Conservation (phyloP, 208 protist genomes). For the Crithidia sp. region DNA sequence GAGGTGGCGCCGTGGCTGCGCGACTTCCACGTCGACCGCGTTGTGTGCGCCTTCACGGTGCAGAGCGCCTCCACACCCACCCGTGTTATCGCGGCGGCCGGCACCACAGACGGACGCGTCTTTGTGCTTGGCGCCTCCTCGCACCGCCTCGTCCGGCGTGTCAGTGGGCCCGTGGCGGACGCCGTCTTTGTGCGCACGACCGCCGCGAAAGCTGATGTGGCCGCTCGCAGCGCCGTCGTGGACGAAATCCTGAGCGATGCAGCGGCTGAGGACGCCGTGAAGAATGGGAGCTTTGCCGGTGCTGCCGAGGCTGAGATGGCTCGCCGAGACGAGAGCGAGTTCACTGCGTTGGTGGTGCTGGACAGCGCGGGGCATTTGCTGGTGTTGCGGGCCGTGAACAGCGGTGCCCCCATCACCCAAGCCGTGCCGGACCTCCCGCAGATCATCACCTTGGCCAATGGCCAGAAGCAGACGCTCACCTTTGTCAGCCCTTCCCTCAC, state of each 20-base stretch:
- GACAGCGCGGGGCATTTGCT: slow-evolving; percentile 71
- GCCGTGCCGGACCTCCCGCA: slow-evolving; percentile 70
- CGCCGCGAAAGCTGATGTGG: slow-evolving; percentile 1
- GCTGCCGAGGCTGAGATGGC: slow-evolving; percentile 11
- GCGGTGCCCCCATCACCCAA: slow-evolving; percentile 33
- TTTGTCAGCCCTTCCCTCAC: slow-evolving; percentile 22
- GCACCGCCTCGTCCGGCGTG: slow-evolving; percentile 40
- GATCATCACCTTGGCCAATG: slow-evolving; percentile 48
- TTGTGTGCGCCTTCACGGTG: slow-evolving; percentile 65
- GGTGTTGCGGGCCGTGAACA: slow-evolving; percentile 58
- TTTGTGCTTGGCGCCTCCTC: slow-evolving; percentile 41
- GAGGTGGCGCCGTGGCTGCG: slow-evolving; percentile 54
- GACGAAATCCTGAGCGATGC: slow-evolving; percentile 40
- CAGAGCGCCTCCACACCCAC: slow-evolving; percentile 28
- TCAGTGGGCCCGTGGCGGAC: slow-evolving; percentile 78
- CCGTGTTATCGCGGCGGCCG: slow-evolving; percentile 51
- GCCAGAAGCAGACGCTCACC: slow-evolving; percentile 17
- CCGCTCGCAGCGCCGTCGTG: slow-evolving; percentile 36
- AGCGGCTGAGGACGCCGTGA: slow-evolving; percentile 9
- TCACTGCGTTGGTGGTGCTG: slow-evolving; percentile 59
- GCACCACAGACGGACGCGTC: slow-evolving; percentile 68
- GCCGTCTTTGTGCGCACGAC: slow-evolving; percentile 57
- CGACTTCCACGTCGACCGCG: slow-evolving; percentile 32
- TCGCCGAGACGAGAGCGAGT: slow-evolving; percentile 18
- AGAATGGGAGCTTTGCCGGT: slow-evolving; percentile 15